Conservation (phyloP, 805 yeast genomes). For the Candida berthetii region DNA sequence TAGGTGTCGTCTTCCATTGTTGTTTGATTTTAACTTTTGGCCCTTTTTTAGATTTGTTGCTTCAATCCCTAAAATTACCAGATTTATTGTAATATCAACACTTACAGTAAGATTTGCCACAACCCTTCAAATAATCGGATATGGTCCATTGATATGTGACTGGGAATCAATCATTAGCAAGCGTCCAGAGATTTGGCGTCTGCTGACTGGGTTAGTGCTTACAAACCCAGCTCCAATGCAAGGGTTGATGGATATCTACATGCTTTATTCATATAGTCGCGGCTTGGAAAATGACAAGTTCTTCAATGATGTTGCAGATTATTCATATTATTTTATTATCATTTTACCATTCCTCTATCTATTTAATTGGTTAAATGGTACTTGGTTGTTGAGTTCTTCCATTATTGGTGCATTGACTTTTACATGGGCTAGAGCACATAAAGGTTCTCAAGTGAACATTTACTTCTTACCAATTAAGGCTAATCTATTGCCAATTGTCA, state of each 20-base stretch:
- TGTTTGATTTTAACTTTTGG: neutral
- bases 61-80: slow-evolving; percentile 52
- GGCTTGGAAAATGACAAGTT: slow-evolving; percentile 51
- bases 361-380: slow-evolving; percentile 23
- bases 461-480: slow-evolving; percentile 53
- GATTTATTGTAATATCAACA: slow-evolving; percentile 45
- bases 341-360: slow-evolving; percentile 41
- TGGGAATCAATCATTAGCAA: slow-evolving; percentile 23
- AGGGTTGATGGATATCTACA: slow-evolving; percentile 45
- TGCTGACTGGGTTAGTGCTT: slow-evolving; percentile 44
- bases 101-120: slow-evolving; percentile 37
- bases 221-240: slow-evolving; percentile 35
- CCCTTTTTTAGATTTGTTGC: slow-evolving; percentile 25
- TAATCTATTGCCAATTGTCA: slow-evolving; percentile 46
- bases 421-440: slow-evolving; percentile 53
- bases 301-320: slow-evolving; percentile 43
- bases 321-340: slow-evolving; percentile 44
- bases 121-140: slow-evolving; percentile 23
- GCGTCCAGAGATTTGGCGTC: slow-evolving; percentile 37
- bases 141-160: slow-evolving; percentile 17
- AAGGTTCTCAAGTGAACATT: slow-evolving; percentile 44
- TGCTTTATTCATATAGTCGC: slow-evolving; percentile 50
- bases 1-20: neutral
- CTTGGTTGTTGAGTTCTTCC: slow-evolving; percentile 26
- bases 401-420: slow-evolving; percentile 49